phyloP scores from a whole-genome alignment of 495 filamentous ascomycete species.

The Neurospora sp. region DNA sequence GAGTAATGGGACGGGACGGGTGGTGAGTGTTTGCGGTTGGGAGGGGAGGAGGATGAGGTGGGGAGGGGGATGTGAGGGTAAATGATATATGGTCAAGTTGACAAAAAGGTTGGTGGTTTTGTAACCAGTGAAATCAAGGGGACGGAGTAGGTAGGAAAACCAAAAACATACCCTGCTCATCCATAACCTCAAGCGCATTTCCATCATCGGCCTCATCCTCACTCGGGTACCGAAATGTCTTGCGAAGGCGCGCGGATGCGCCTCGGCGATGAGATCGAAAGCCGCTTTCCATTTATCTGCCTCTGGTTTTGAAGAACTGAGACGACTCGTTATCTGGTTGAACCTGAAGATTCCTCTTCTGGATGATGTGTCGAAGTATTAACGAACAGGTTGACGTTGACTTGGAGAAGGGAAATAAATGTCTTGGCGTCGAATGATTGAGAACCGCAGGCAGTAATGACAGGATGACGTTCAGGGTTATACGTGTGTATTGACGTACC shows the following conservation, averaged over 20 bases:
- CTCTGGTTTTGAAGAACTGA: neutral
- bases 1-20: conserved; percentile 3
- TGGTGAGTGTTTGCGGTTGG: neutral
- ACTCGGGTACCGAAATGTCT: conserved; percentile 53
- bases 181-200: conserved; percentile 40
- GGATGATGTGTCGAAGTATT: neutral
- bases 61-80: neutral
- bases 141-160: neutral
- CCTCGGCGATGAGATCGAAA: neutral
- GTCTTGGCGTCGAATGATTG: neutral
- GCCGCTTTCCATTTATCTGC: neutral
- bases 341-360: neutral
- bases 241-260: conserved; percentile 41
- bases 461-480: neutral
- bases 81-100: conserved; percentile 54
- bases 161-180: conserved; percentile 47
- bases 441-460: neutral
- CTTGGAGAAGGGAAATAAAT: neutral
- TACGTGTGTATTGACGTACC: neutral
- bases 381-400: neutral
- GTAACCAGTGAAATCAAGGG: neutral
- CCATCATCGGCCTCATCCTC: conserved; percentile 30
- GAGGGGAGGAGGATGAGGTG: conserved; percentile 1
- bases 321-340: neutral
- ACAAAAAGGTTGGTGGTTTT: conserved; percentile 7